Conservation (phyloP, 805 yeast genomes). For the Candida mattraensis region DNA sequence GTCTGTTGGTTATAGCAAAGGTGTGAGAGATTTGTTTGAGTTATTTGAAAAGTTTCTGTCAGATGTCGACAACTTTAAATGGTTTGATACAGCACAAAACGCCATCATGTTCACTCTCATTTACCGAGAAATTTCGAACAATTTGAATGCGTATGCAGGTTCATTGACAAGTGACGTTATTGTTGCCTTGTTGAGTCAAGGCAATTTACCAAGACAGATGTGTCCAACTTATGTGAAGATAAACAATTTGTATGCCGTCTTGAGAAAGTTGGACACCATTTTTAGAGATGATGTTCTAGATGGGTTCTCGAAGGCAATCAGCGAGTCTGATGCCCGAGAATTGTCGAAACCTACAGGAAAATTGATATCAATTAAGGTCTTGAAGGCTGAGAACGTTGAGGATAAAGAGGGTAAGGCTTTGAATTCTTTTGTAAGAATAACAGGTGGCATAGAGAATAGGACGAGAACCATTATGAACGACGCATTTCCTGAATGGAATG, state of each 20-base stretch:
- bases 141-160: conserved; percentile 8
- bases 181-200: conserved; percentile 5
- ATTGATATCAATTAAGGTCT: conserved; percentile 14
- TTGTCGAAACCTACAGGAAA: conserved; percentile 6
- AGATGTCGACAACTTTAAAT: conserved; percentile 6
- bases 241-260: conserved; percentile 19
- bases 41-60: conserved; percentile 11
- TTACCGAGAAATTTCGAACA: conserved; percentile 3
- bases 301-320: conserved; percentile 9
- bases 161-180: conserved; percentile 14
- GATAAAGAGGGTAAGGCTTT: conserved; percentile 9
- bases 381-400: conserved; percentile 20
- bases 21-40: conserved; percentile 14
- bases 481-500: conserved; percentile 21
- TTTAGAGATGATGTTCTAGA: conserved; percentile 20
- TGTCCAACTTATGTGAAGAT: conserved; percentile 16
- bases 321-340: background rate
- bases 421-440: conserved; percentile 17
- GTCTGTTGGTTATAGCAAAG: conserved; percentile 14
- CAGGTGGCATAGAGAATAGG: conserved; percentile 18
- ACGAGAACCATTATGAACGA: conserved; percentile 18
- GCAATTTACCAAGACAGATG: conserved; percentile 3
- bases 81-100: conserved; percentile 11
- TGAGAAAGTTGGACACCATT: conserved; percentile 15
- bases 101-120: conserved; percentile 12